Evolutionary conservation across 1,284 basidiomycete species (phyloP).

Genomic region (Ganoderma lingzhi): DNA sequence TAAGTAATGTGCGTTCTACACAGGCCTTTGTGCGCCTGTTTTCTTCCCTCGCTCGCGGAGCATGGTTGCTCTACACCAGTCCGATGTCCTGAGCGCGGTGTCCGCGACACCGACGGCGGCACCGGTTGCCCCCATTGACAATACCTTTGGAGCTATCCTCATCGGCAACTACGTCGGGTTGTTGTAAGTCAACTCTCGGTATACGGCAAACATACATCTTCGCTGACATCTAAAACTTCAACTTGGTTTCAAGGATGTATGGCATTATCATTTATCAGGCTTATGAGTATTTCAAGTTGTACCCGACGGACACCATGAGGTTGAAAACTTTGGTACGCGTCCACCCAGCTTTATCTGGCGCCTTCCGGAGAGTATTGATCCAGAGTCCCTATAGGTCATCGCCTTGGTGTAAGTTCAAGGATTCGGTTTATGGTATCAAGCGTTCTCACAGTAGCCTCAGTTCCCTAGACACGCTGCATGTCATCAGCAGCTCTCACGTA

Average conservation of each 20-base stretch:
- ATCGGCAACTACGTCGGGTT: constrained; percentile 2
- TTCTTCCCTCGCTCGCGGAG: background rate
- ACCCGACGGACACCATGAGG: constrained; percentile 1
- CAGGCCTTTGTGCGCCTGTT: background rate
- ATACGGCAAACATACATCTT: too few relatives aligned
- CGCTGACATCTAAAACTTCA: background rate
- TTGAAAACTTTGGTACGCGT: constrained; percentile 2
- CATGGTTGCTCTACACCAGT: background rate
- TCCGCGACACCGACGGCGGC: constrained; percentile 3
- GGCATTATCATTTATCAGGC: background rate
- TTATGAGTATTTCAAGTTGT: background rate
- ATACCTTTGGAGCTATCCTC: constrained; percentile 2
- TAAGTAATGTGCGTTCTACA: background rate
- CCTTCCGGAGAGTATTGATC: background rate
- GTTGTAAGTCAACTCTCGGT: background rate
- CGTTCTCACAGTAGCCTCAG: background rate
- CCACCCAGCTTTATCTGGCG: background rate
- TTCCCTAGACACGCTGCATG: background rate
- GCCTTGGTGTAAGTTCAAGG: background rate
- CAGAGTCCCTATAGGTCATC: background rate
- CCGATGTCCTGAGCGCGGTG: background rate
- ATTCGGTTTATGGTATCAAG: background rate
- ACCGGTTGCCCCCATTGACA: constrained; percentile 7
- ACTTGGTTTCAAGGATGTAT: background rate
- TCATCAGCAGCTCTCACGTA: constrained; percentile 4